Evolutionary conservation across 345 rosid species (phyloP), one percentile per base, ranked within the genome.

Genomic region (Sonneratia alba): DNA sequence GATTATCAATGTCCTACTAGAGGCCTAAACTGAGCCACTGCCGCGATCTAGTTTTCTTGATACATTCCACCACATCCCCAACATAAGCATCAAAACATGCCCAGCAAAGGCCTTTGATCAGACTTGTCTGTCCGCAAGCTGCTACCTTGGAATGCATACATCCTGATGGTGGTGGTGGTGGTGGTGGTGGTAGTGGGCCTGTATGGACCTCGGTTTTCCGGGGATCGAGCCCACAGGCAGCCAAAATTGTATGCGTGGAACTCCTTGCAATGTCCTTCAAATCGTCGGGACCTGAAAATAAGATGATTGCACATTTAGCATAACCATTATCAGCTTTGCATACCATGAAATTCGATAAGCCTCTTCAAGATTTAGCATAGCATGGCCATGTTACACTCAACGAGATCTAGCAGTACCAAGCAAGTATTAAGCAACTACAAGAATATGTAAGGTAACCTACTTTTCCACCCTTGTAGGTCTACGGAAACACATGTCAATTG

Each of bases 21-120:
- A 91, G 90, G 71, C 93, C 96, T 87, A 91, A 87, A 49, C 97
- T 85, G 76, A 94, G 78, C 95, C 97, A 90, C 71, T 74, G 67
- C 2, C 64, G 91, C 18, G 81, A 78, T 74, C 87, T 89, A 2
- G 88, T 81, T 68, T 95, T 93, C 87, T 88, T 75, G 74, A 87
- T 89, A 75, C 79, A 86, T 84, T 85, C 88, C 82, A 92, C 97
- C 74, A 87, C 92, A 36, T 87, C 93, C 76, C 86, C 83, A 75
- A 84, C 91, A 77, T 89, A 87, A 49, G 89, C 85, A 85, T 90
- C 96, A 43, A 95, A 92, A 80, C 99, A 95, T 71, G 88, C 70
- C 27, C 83, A 81, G 83, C 99, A 95, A 80, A 83, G 81, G 71
- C 90, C 89, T 87, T 79, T 87, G 89, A 95, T 81, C 79, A 88